Percentiles rank a stretch among this genome's conserved stretches.
These are phyloP conservation scores for Symbiodinium pilosum DNA, from an alignment of 73 alveolate genomes.

Conservation along the genomic window DNA sequence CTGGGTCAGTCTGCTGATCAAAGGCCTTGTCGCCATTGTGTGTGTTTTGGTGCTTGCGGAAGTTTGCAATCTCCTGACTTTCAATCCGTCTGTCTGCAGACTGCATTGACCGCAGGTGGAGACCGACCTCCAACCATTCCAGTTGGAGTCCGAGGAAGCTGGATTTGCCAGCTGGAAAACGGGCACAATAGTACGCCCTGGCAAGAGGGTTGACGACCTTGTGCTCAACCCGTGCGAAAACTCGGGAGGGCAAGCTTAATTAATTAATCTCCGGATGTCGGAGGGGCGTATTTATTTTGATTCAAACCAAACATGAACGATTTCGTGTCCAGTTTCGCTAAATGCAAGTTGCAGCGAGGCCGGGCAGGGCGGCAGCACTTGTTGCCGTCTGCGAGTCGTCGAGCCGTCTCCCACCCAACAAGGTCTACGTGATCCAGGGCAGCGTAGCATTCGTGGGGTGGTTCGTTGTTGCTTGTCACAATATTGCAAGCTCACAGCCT, in stretches of 20 bases:
- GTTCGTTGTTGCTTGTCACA: neutral
- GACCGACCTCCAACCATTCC: neutral
- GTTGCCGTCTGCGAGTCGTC: constrained; percentile 3
- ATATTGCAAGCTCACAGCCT: too few relatives aligned
- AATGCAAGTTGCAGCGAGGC: neutral
- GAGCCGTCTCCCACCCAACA: neutral
- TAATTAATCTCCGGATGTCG: neutral
- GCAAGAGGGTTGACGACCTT: neutral
- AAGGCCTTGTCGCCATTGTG: neutral
- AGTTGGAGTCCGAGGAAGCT: neutral
- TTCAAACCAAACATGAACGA: neutral
- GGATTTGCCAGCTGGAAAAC: neutral
- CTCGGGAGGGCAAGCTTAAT: neutral
- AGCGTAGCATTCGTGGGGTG: neutral
- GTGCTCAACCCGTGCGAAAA: neutral
- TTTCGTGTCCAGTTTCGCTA: neutral
- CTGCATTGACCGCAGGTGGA: neutral
- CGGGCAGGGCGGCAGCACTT: constrained; percentile 5
- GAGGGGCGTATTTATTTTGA: neutral
- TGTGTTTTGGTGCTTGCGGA: neutral
- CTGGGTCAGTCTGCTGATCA: neutral
- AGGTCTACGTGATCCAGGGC: neutral
- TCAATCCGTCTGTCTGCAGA: neutral
- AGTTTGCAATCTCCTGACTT: too few relatives aligned
- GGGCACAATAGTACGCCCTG: constrained; percentile 7